A percentile compares a stretch with the other conserved stretches of the same genome.
Evolutionary conservation across 192 early-diverging fungal species (phyloP).

Genomic region (Pecoramyces ruminantium): DNA sequence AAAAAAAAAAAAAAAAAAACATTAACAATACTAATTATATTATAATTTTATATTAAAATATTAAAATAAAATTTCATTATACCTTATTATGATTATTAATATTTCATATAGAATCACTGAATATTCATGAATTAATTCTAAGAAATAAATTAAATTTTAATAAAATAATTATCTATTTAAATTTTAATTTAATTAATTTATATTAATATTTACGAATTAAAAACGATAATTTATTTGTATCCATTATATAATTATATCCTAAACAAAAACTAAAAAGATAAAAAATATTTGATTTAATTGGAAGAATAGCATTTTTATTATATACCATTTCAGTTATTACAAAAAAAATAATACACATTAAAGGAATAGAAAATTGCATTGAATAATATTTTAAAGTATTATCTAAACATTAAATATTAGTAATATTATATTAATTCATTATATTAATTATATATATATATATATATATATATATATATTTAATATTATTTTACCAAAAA

Average conservation of each 20-base stretch:
- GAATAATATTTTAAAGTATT: not conserved
- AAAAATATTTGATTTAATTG: not conserved
- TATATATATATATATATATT: too few species aligned
- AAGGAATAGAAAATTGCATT: not conserved
- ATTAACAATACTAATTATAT: not conserved
- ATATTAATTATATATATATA: too few species aligned
- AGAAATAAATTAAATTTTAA: too few species aligned
- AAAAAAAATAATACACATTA: not conserved
- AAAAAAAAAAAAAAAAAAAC: too few species aligned
- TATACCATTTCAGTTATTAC: not conserved
- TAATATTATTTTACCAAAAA: not conserved
- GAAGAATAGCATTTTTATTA: not conserved
- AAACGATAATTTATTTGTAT: not conserved
- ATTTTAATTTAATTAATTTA: too few species aligned
- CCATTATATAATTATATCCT: not conserved
- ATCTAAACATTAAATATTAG: not conserved
- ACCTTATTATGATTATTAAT: not conserved
- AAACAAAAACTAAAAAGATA: not conserved
- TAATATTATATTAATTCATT: too few species aligned
- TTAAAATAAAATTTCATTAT: not conserved
- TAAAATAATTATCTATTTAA: too few species aligned
- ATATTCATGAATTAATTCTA: not conserved
- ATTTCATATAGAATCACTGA: not conserved
- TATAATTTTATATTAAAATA: not conserved
- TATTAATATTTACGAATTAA: not conserved